phyloP scores from a whole-genome alignment of 768 basidiomycete genomes.

The Scleroderma bovista region DNA sequence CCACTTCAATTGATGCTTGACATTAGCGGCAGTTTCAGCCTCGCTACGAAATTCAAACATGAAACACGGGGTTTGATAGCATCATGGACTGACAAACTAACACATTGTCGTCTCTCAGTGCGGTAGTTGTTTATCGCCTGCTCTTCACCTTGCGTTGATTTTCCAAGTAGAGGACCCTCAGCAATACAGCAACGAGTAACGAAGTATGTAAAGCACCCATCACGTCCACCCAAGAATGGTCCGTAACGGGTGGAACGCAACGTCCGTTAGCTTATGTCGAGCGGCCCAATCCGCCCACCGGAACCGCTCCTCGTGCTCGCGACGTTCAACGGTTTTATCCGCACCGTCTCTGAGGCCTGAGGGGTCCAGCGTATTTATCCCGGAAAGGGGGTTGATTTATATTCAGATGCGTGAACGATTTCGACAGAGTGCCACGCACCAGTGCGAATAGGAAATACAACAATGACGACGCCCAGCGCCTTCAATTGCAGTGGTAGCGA shows the following conservation, averaged over 20 bases:
- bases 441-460: slow-evolving; percentile 62
- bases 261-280: slow-evolving; percentile 36
- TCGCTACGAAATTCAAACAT: too few species aligned
- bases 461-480: slow-evolving; percentile 54
- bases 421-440: slow-evolving; percentile 39
- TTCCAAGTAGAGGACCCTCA: slow-evolving; percentile 17
- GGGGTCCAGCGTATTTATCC: too few species aligned
- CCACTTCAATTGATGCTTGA: too few species aligned
- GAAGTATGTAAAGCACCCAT: slow-evolving; percentile 15
- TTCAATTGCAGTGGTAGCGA: slow-evolving; percentile 62
- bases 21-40: too few species aligned
- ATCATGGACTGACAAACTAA: neutral
- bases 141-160: slow-evolving; percentile 18
- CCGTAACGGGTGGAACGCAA: slow-evolving; percentile 9
- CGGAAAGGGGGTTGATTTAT: too few species aligned
- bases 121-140: slow-evolving; percentile 8
- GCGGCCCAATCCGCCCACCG: slow-evolving; percentile 64
- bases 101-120: neutral
- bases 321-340: slow-evolving; percentile 50
- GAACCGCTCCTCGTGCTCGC: slow-evolving; percentile 26
- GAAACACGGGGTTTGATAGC: neutral
- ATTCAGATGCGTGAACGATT: too few species aligned
- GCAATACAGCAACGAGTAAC: neutral
- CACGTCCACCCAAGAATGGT: slow-evolving; percentile 20
- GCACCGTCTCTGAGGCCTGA: slow-evolving; percentile 44